phyloP scores from a whole-genome alignment of 192 early-diverging fungal species.

The Rhizoclosmatium globosum region DNA sequence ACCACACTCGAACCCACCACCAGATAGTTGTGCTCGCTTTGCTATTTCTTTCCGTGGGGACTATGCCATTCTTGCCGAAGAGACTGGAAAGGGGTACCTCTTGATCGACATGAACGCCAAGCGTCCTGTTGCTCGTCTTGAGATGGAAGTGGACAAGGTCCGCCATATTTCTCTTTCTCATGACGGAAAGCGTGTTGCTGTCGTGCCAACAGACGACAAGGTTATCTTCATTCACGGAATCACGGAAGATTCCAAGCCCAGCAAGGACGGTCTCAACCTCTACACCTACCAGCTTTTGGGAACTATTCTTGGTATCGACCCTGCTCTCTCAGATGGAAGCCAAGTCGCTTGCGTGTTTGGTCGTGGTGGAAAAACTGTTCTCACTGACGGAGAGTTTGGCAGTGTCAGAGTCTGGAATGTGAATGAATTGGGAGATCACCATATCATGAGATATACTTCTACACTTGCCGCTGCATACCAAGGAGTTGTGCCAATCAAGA shows the following conservation, averaged over 20 bases:
- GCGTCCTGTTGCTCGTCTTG: conserved; percentile 35
- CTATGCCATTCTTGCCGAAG: conserved; percentile 38
- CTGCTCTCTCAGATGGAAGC: conserved; percentile 14
- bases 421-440: conserved; percentile 38
- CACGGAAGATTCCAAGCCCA: conserved; percentile 19
- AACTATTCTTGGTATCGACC: conserved; percentile 38
- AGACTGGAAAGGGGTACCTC: conserved; percentile 37
- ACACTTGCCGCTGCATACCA: conserved; percentile 28
- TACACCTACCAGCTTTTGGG: conserved; percentile 31
- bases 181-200: conserved; percentile 39
- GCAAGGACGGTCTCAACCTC: not conserved
- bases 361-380: conserved; percentile 36
- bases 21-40: conserved; percentile 35
- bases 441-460: conserved; percentile 14
- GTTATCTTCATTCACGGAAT: conserved; percentile 41
- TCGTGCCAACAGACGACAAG: conserved; percentile 38
- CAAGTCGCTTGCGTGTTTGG: conserved; percentile 31
- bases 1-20: conserved; percentile 37
- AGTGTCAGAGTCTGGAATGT: conserved; percentile 37
- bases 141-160: conserved; percentile 36
- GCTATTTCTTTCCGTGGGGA: conserved; percentile 27
- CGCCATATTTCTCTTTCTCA: conserved; percentile 29
- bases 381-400: conserved; percentile 37
- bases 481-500: conserved; percentile 19
- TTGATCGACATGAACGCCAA: conserved; percentile 42